A percentile compares a stretch with the other conserved stretches of the same genome.
Evolutionary conservation across 768 basidiomycete genomes (phyloP).

Genomic region (Trametes coccinea): DNA sequence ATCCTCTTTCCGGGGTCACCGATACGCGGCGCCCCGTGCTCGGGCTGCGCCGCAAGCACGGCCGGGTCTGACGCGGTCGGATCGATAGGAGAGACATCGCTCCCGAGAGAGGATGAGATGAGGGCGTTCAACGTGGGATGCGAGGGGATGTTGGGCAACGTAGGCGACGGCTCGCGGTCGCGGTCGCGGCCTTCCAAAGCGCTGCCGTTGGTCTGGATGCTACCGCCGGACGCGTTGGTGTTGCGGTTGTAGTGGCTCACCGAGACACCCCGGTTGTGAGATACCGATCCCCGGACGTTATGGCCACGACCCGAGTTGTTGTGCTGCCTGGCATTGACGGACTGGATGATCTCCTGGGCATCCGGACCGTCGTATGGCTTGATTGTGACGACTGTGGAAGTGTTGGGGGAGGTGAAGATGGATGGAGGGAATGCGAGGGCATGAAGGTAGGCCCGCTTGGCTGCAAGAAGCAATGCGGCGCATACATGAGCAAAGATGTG

Average conservation of each 20-base stretch:
- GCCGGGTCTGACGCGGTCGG: constrained; percentile 62
- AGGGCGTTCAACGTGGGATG: constrained; percentile 86
- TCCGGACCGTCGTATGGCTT: constrained; percentile 94
- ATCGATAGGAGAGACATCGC: constrained; percentile 47
- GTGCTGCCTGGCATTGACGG: constrained; percentile 72
- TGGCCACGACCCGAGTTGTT: constrained; percentile 69
- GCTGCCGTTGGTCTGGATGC: constrained; percentile 33
- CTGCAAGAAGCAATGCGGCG: constrained; percentile 41
- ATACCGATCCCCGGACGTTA: constrained; percentile 51
- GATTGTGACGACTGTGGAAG: constrained; percentile 61
- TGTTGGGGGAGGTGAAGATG: constrained; percentile 57
- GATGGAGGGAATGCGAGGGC: constrained; percentile 82
- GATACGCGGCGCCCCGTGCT: constrained; percentile 71
- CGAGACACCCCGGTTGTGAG: constrained; percentile 31
- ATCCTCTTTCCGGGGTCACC: constrained; percentile 89
- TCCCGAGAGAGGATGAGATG: constrained; percentile 71
- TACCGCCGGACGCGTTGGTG: constrained; percentile 19
- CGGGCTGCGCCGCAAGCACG: constrained; percentile 56
- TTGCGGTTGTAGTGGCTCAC: constrained; percentile 28
- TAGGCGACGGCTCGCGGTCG: constrained; percentile 77
- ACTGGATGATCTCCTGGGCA: constrained; percentile 82
- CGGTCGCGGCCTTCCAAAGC: constrained; percentile 26
- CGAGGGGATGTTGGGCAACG: constrained; percentile 75
- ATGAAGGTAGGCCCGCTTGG: constrained; percentile 93
- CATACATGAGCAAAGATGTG: background rate